Percentiles rank a stretch among this genome's conserved stretches.
Evolutionary conservation across 2,329 filamentous ascomycete genomes (phyloP).

Genomic region (Monosporascus sp.): DNA sequence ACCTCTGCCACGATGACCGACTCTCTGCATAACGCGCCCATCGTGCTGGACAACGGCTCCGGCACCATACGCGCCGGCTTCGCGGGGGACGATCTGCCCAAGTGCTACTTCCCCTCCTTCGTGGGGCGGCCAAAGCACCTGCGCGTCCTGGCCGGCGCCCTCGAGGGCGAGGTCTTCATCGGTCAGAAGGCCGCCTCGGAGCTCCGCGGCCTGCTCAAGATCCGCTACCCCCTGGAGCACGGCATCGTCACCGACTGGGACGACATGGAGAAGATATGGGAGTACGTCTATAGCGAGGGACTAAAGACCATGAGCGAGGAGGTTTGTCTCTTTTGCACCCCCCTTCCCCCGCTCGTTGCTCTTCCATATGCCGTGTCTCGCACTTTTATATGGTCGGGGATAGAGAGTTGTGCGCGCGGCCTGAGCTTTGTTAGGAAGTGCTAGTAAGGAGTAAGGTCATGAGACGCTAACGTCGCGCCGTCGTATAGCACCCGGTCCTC

Average conservation of each 20-base stretch:
- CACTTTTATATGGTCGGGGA: slow-evolving; percentile 7
- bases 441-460: neutral
- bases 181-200: slow-evolving; percentile 84
- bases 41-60: slow-evolving; percentile 98
- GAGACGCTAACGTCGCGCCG: neutral
- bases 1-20: slow-evolving; percentile 43
- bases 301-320: slow-evolving; percentile 97
- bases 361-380: neutral
- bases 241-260: slow-evolving; percentile 99
- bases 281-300: slow-evolving; percentile 93
- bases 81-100: slow-evolving; percentile 90
- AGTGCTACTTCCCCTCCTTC: slow-evolving; percentile 96
- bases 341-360: neutral
- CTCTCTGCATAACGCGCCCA: slow-evolving; percentile 88
- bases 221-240: slow-evolving; percentile 91
- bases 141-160: slow-evolving; percentile 87
- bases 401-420: neutral
- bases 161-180: slow-evolving; percentile 97
- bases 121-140: slow-evolving; percentile 94
- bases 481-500: slow-evolving; percentile 78
- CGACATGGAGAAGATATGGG: slow-evolving; percentile 99
- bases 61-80: slow-evolving; percentile 97
- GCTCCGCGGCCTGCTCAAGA: slow-evolving; percentile 87
- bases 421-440: neutral
- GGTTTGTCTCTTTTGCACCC: slow-evolving; percentile 42